phyloP scores from a whole-genome alignment of 164 flowering plant genomes.

The Aristolochia fimbriata region DNA sequence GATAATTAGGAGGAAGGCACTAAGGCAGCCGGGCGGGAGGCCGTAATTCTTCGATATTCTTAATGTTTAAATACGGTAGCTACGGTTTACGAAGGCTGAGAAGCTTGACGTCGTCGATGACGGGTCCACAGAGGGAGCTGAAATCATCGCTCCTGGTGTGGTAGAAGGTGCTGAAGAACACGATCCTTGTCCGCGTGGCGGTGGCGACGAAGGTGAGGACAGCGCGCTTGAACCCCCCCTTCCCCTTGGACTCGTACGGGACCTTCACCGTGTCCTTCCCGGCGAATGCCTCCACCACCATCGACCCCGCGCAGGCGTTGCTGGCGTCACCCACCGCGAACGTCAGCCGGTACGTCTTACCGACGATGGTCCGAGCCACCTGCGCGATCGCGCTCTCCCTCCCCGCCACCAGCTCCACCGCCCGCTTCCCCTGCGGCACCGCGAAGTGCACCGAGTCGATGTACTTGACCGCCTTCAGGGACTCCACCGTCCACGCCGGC shows the following conservation, averaged over 20 bases:
- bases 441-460: conserved; percentile 53
- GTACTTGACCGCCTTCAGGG: conserved; percentile 81
- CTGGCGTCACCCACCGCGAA: conserved; percentile 67
- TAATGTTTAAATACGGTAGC: too few species aligned
- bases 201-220: conserved; percentile 43
- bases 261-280: conserved; percentile 37
- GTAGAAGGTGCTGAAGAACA: conserved; percentile 59
- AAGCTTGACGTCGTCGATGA: conserved; percentile 57
- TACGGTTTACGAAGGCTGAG: conserved; percentile 27
- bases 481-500: conserved; percentile 76
- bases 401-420: conserved; percentile 69
- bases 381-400: conserved; percentile 77
- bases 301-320: conserved; percentile 55
- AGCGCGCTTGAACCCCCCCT: conserved; percentile 60
- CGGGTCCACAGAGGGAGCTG: conserved; percentile 76
- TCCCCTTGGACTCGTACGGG: conserved; percentile 51
- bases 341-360: conserved; percentile 39
- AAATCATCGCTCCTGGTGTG: conserved; percentile 45
- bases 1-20: too few species aligned
- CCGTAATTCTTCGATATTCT: too few species aligned
- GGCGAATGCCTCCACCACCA: conserved; percentile 67
- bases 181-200: conserved; percentile 32
- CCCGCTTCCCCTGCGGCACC: conserved; percentile 65
- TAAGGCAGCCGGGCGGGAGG: too few species aligned
- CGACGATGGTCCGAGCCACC: conserved; percentile 34